Conservation (phyloP, 2,329 filamentous ascomycete genomes). For the Pleochaeta shiraiana region DNA sequence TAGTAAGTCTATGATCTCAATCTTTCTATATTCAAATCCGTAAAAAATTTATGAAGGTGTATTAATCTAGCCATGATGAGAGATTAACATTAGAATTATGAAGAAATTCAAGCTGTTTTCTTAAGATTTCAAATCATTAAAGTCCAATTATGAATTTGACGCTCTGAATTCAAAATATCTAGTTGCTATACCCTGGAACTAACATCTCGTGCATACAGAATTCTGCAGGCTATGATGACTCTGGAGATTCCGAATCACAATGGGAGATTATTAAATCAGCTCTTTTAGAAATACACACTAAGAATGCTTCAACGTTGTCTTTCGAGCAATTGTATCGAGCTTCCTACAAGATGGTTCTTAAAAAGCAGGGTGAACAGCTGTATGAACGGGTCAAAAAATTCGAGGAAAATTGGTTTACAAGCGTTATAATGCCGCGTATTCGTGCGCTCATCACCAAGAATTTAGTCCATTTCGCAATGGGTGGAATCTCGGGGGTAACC, state of each 20-base stretch:
- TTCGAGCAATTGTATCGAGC: slow-evolving; percentile 93
- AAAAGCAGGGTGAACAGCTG: slow-evolving; percentile 62
- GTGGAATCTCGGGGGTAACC: slow-evolving; percentile 35
- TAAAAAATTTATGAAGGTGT: too few species aligned
- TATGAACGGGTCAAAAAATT: slow-evolving; percentile 65
- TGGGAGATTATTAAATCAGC: slow-evolving; percentile 62
- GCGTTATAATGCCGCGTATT: slow-evolving; percentile 50
- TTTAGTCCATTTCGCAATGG: slow-evolving; percentile 37
- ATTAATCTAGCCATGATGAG: too few species aligned
- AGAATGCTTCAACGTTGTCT: slow-evolving; percentile 72
- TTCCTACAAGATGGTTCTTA: slow-evolving; percentile 81
- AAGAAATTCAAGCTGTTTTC: neutral
- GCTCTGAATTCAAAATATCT: too few species aligned
- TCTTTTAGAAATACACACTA: slow-evolving; percentile 71
- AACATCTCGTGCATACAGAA: slow-evolving; percentile 23
- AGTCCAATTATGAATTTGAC: too few species aligned
- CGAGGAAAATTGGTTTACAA: slow-evolving; percentile 60
- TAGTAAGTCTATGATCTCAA: slow-evolving; percentile 27
- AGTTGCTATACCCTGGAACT: slow-evolving; percentile 6
- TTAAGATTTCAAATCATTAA: too few species aligned
- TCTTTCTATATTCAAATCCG: neutral
- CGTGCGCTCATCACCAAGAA: slow-evolving; percentile 47
- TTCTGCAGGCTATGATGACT: slow-evolving; percentile 29
- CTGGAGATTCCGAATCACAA: slow-evolving; percentile 62
- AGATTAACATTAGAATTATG: too few species aligned